Evolutionary conservation across 2,329 filamentous ascomycete species (phyloP).

Genomic region (Phaeosphaeriaceae sp.): DNA sequence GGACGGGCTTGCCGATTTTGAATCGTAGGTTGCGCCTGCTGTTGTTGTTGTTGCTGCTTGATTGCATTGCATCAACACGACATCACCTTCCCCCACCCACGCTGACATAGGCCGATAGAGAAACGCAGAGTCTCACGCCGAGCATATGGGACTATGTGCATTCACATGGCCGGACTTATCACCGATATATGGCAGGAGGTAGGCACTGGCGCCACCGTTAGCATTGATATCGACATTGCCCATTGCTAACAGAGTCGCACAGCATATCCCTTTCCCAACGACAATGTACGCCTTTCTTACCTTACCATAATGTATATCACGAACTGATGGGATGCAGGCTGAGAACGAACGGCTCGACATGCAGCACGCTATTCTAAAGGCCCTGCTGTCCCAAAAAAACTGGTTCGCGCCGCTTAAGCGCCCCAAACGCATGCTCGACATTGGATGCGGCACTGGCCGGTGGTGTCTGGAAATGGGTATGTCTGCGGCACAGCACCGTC

Average conservation of each 20-base stretch:
- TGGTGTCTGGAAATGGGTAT: constrained; percentile 53
- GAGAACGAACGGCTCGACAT: constrained; percentile 49
- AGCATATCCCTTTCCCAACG: constrained; percentile 50
- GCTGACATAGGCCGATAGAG: too few species aligned
- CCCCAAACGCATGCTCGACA: constrained; percentile 49
- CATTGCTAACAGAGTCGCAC: constrained; percentile 9
- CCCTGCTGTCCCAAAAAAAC: constrained; percentile 42
- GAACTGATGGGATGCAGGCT: constrained; percentile 31
- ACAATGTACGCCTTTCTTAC: constrained; percentile 34
- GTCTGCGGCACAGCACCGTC: constrained; percentile 12
- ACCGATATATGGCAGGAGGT: constrained; percentile 50
- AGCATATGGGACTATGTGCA: constrained; percentile 49
- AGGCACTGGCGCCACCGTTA: too few species aligned
- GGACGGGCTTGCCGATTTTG: constrained; percentile 39
- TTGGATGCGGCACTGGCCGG: constrained; percentile 51
- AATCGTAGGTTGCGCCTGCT: constrained; percentile 35
- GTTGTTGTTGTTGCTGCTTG: constrained; percentile 3
- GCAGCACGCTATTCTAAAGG: constrained; percentile 48
- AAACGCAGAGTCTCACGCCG: constrained; percentile 47
- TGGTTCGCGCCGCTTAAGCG: constrained; percentile 47
- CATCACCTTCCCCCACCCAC: too few species aligned
- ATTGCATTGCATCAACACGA: too few species aligned
- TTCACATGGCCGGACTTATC: constrained; percentile 51
- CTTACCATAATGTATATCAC: constrained; percentile 4
- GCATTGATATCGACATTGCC: background rate